Evolutionary conservation across 192 early-diverging fungal genomes (phyloP).

Genomic region (Endogone sp.): DNA sequence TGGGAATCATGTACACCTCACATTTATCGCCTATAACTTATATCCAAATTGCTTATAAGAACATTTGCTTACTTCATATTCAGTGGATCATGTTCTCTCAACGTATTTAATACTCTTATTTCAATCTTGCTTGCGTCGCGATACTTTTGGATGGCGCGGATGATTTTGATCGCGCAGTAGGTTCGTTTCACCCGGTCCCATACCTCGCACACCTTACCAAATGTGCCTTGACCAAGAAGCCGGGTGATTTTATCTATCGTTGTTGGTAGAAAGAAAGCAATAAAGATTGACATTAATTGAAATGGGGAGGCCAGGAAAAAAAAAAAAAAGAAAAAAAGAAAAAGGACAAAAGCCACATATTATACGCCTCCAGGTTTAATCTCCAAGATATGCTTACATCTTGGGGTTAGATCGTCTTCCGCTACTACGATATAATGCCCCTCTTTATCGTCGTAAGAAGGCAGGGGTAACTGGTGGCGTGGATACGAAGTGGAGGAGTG

Average conservation of each 20-base stretch:
- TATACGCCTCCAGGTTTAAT: too few relatives aligned
- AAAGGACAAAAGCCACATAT: not conserved
- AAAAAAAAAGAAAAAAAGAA: slow-evolving; percentile 7
- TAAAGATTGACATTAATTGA: not conserved
- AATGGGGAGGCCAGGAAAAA: not conserved
- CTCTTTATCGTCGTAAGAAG: slow-evolving; percentile 83
- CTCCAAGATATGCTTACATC: too few relatives aligned
- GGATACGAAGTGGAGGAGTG: too few relatives aligned
- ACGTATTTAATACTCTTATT: slow-evolving; percentile 76
- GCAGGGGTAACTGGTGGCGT: slow-evolving; percentile 15
- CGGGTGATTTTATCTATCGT: slow-evolving; percentile 82
- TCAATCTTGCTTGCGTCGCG: slow-evolving; percentile 89
- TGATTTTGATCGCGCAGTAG: slow-evolving; percentile 88
- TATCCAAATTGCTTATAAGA: not conserved
- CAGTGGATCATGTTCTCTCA: slow-evolving; percentile 76
- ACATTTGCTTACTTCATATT: slow-evolving; percentile 62
- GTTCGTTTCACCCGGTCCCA: slow-evolving; percentile 57
- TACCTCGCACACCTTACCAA: slow-evolving; percentile 95
- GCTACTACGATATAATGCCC: slow-evolving; percentile 85
- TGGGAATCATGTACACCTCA: not conserved
- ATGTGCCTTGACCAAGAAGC: slow-evolving; percentile 93
- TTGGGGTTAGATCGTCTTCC: slow-evolving; percentile 65
- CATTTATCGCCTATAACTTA: not conserved
- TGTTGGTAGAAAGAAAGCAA: too few relatives aligned
- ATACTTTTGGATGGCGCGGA: slow-evolving; percentile 92